Conservation (phyloP, 805 yeast genomes). For the Jamesozyma lodderae region DNA sequence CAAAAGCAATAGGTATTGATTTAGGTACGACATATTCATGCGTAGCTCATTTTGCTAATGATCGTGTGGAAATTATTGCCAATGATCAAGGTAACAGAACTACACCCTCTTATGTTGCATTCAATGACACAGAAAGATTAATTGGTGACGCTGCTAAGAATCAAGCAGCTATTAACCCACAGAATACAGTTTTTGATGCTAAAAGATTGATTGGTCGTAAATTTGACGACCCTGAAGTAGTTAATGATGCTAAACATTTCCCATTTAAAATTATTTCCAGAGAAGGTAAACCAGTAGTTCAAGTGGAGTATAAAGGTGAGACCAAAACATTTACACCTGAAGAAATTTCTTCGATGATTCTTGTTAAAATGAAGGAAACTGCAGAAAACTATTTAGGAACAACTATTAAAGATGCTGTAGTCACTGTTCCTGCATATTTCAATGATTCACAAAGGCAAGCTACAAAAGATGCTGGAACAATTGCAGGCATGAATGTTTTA, state of each 20-base stretch:
- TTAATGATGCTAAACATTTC: slow-evolving; percentile 69
- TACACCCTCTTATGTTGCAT: slow-evolving; percentile 90
- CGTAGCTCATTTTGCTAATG: slow-evolving; percentile 87
- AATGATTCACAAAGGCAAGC: slow-evolving; percentile 78
- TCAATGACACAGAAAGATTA: slow-evolving; percentile 71
- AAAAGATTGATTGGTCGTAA: slow-evolving; percentile 90
- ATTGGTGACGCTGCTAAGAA: slow-evolving; percentile 89
- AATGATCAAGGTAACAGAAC: slow-evolving; percentile 97
- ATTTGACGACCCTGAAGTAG: slow-evolving; percentile 68
- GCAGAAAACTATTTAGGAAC: slow-evolving; percentile 82
- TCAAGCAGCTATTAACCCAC: slow-evolving; percentile 89
- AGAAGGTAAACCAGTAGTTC: slow-evolving; percentile 68
- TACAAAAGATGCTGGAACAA: slow-evolving; percentile 84
- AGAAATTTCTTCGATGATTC: slow-evolving; percentile 87
- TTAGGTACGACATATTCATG: slow-evolving; percentile 86
- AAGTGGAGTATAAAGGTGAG: slow-evolving; percentile 76
- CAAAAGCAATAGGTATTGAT: slow-evolving; percentile 59
- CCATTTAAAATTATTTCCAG: slow-evolving; percentile 72
- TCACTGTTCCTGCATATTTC: slow-evolving; percentile 78
- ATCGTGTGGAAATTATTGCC: slow-evolving; percentile 88
- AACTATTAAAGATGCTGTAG: slow-evolving; percentile 76
- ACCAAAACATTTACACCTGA: slow-evolving; percentile 82
- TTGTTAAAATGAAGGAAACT: slow-evolving; percentile 78
- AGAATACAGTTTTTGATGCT: slow-evolving; percentile 81
- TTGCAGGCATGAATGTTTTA: slow-evolving; percentile 88